These are phyloP conservation scores for Leishmania arabica DNA, from an alignment of 208 protist genomes.

Conservation along the genomic window DNA sequence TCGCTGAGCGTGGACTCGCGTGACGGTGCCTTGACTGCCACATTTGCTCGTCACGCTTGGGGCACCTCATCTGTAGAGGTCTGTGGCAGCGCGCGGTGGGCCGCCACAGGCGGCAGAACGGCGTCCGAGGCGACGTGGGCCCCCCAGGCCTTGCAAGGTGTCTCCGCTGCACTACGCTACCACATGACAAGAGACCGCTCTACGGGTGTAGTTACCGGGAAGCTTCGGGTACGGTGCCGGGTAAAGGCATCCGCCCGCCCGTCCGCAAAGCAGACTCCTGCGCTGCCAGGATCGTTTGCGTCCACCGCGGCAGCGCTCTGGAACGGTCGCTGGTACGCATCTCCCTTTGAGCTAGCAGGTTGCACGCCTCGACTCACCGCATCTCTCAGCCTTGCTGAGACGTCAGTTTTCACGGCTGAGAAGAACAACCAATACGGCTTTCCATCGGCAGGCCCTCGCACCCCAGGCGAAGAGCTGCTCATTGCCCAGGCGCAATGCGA, in stretches of 20 bases:
- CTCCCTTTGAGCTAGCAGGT: constrained; percentile 9
- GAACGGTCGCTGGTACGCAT: constrained; percentile 28
- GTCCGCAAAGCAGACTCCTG: constrained; percentile 9
- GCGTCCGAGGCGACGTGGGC: constrained; percentile 11
- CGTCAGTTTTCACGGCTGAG: background rate
- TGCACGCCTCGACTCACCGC: background rate
- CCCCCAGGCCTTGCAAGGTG: background rate
- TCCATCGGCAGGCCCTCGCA: background rate
- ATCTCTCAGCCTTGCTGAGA: background rate
- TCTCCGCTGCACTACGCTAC: background rate
- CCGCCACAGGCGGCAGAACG: background rate
- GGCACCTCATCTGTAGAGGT: background rate
- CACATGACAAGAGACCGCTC: background rate
- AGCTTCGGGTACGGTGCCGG: constrained; percentile 18
- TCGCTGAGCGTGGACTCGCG: constrained; percentile 3
- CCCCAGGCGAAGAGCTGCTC: constrained; percentile 27
- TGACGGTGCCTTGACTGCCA: constrained; percentile 21
- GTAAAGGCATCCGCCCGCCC: constrained; percentile 12
- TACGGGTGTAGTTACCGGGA: background rate
- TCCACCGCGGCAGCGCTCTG: constrained; percentile 18
- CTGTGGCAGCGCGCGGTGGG: constrained; percentile 23
- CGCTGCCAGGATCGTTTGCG: background rate
- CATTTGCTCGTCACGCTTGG: constrained; percentile 2
- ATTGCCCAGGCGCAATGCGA: constrained; percentile 38
- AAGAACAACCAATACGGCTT: background rate